Evolutionary conservation across 2,329 filamentous ascomycete species (phyloP).

Genomic region (Colletotrichum incanum): DNA sequence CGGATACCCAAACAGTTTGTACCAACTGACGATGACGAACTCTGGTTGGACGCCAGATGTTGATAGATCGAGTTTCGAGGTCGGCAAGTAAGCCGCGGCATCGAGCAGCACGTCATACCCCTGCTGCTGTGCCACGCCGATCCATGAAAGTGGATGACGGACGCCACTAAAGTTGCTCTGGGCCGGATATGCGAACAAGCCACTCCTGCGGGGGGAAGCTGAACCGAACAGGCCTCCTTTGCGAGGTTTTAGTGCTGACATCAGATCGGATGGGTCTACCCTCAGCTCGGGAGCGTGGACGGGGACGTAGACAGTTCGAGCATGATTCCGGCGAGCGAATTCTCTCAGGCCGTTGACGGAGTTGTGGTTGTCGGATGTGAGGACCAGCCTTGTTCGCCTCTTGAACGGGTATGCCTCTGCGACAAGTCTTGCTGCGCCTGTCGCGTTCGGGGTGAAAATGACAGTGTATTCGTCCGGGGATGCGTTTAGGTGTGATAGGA

Average conservation of each 20-base stretch:
- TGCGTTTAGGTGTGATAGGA: conserved; percentile 55
- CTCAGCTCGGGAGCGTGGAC: conserved; percentile 49
- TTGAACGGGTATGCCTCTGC: conserved; percentile 58
- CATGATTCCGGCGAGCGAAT: conserved; percentile 50
- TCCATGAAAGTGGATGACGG: conserved; percentile 57
- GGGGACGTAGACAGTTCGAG: conserved; percentile 52
- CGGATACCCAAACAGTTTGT: conserved; percentile 60
- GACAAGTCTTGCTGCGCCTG: conserved; percentile 56
- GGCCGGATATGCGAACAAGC: conserved; percentile 62
- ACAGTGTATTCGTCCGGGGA: conserved; percentile 56
- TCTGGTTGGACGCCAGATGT: conserved; percentile 51
- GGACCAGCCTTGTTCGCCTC: conserved; percentile 48
- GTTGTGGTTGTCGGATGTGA: conserved; percentile 61
- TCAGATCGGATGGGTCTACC: conserved; percentile 48
- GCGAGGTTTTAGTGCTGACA: conserved; percentile 45
- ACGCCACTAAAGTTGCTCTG: conserved; percentile 64
- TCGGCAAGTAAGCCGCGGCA: conserved; percentile 58
- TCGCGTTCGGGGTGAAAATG: conserved; percentile 59
- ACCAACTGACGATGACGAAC: conserved; percentile 58
- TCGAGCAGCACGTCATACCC: conserved; percentile 60
- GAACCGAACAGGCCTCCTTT: conserved; percentile 13
- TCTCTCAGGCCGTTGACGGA: conserved; percentile 58
- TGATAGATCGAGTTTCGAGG: conserved; percentile 53
- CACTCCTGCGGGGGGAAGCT: conserved; percentile 37
- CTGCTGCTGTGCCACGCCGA: conserved; percentile 52